These are phyloP conservation scores for Colletotrichum coccodes DNA, from an alignment of 2,329 filamentous ascomycete species.

Conservation along the genomic window DNA sequence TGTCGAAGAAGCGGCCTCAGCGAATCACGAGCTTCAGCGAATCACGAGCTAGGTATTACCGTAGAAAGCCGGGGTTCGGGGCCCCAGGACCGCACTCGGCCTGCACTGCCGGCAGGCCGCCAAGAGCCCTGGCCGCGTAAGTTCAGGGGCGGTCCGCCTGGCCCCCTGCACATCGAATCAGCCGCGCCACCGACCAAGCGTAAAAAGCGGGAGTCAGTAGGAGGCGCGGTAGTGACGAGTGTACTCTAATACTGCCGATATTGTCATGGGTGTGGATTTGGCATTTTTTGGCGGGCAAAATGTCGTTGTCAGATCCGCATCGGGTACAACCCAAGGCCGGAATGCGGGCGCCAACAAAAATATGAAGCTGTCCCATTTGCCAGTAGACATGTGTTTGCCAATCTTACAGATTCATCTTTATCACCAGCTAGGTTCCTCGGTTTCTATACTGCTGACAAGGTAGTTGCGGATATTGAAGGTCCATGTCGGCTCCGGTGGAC, in stretches of 20 bases:
- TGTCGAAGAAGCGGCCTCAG: too few species aligned
- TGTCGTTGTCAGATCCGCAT: slow-evolving; percentile 9
- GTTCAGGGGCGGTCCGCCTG: slow-evolving; percentile 22
- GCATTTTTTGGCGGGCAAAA: not conserved
- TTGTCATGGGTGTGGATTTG: slow-evolving; percentile 13
- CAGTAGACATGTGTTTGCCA: not conserved
- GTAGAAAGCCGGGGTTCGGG: slow-evolving; percentile 2
- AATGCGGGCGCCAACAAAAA: slow-evolving; percentile 13
- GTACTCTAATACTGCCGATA: not conserved
- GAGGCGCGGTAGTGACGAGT: slow-evolving; percentile 8
- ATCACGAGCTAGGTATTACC: slow-evolving; percentile 5
- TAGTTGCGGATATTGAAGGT: not conserved
- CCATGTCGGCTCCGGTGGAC: not conserved
- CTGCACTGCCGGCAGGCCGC: slow-evolving; percentile 15
- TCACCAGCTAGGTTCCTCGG: not conserved
- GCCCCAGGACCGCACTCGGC: not conserved
- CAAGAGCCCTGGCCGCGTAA: slow-evolving; percentile 25
- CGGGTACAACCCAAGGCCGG: slow-evolving; percentile 5
- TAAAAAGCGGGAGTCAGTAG: not conserved
- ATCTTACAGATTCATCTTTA: not conserved
- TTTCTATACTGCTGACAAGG: not conserved
- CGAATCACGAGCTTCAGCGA: slow-evolving; percentile 1
- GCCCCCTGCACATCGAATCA: slow-evolving; percentile 7
- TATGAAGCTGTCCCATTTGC: not conserved
- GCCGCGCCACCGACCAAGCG: not conserved